Conservation (phyloP, 179 eudicot genomes). For the Gypsophila paniculata region DNA sequence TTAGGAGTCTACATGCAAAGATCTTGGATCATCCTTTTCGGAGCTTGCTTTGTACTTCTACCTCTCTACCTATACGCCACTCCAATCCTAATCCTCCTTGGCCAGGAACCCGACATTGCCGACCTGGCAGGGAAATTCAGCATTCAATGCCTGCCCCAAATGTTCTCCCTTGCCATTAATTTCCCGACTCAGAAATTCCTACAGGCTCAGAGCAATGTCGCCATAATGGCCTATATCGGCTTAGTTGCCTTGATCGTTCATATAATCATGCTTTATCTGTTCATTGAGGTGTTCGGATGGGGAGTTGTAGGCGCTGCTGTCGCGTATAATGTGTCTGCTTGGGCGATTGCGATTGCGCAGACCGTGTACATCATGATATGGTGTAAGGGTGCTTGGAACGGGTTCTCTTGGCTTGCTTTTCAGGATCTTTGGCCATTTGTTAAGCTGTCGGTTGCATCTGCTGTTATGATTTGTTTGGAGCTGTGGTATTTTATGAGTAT, state of each 20-base stretch:
- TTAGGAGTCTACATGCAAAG: constrained; percentile 49
- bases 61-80: constrained; percentile 37
- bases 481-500: constrained; percentile 73
- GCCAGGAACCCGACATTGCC: constrained; percentile 39
- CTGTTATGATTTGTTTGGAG: constrained; percentile 74
- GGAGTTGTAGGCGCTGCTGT: constrained; percentile 62
- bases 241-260: constrained; percentile 40
- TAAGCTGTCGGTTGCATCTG: constrained; percentile 71
- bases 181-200: constrained; percentile 68
- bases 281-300: constrained; percentile 53
- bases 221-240: constrained; percentile 52
- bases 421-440: constrained; percentile 71
- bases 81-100: constrained; percentile 33
- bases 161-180: constrained; percentile 43
- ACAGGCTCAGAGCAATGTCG: constrained; percentile 80
- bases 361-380: constrained; percentile 50
- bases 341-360: constrained; percentile 55
- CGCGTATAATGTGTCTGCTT: constrained; percentile 56
- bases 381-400: constrained; percentile 81
- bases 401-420: constrained; percentile 59
- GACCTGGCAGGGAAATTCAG: constrained; percentile 37
- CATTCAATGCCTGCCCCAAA: constrained; percentile 37
- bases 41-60: constrained; percentile 28
- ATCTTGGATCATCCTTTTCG: constrained; percentile 39
- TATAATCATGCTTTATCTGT: constrained; percentile 44